Evolutionary conservation across 306 rosid species (phyloP), one percentile per base, ranked within the genome.

Genomic region (Cyclanthera cordifolia): DNA sequence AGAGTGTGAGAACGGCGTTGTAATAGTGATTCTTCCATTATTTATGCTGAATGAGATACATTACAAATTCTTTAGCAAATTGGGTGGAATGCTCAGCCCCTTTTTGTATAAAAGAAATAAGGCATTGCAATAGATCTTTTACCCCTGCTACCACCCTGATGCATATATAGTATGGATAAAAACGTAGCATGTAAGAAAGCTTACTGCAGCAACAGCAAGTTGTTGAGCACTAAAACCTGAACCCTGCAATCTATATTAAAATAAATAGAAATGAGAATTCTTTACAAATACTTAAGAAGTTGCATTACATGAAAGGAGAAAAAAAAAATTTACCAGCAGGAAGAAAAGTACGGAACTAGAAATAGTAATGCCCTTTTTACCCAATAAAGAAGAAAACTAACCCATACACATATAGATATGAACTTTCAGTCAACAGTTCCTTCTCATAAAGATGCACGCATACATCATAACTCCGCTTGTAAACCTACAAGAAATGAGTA

Each of bases 401-500:
- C 98, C 98, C 98, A 61, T 89, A 89, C 51, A 89, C 82, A 70
- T 84, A 78, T 49, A 89, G 91, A 84, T 85, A 93, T 5, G 98
- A 87, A 71, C 76, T 78, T 65, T 86, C 95, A 9, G 93, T 93
- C 87, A 83, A 67, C 72, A 93, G 84, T 67, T 87, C 98, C 78
- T 89, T 93, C 83, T 87, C 95, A 72, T 93, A 93, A 5, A 93
- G 82, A 84, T 87, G 90, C 87, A 84, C 77, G 84, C 96, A 87
- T 76, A 89, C 76, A 57, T 87, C 94, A 77, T 80, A 83, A 86
- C 96, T 86, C 63, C 88, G 91, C 78, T 75, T 87, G 84, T 89
- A 89, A 19, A 93, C 98, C 98, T 89, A 82, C 34, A 37, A 37
- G 12, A 37, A 17, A 67, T 3, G 60, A 45, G 41, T 73, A 21